Evolutionary conservation across 805 yeast genomes (phyloP).

Genomic region (Kodamaea restingae): DNA sequence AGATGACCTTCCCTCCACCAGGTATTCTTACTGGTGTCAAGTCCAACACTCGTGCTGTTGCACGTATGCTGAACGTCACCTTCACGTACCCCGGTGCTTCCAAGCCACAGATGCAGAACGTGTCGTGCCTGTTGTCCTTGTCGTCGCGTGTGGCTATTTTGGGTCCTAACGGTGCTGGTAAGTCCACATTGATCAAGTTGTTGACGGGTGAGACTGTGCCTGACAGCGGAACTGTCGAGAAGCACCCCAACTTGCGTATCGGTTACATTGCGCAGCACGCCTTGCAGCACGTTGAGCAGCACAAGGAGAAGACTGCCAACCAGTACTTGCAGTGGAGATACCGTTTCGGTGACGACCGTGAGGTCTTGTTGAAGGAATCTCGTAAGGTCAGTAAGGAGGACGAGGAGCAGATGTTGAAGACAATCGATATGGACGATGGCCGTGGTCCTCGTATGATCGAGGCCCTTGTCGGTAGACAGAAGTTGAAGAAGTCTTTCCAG

Average conservation of each 20-base stretch:
- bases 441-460: constrained; percentile 85
- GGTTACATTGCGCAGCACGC: constrained; percentile 99
- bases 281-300: constrained; percentile 93
- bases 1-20: constrained; percentile 98
- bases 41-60: constrained; percentile 91
- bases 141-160: constrained; percentile 96
- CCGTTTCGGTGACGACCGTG: constrained; percentile 96
- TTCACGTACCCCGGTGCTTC: constrained; percentile 87
- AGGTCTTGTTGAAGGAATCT: constrained; percentile 87
- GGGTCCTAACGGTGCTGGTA: constrained; percentile 99
- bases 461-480: constrained; percentile 96
- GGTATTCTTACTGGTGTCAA: constrained; percentile 97
- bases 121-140: constrained; percentile 85
- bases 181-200: constrained; percentile 89
- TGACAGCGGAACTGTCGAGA: constrained; percentile 83
- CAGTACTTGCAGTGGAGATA: constrained; percentile 99
- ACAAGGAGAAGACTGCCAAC: constrained; percentile 95
- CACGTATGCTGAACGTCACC: constrained; percentile 78
- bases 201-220: constrained; percentile 92
- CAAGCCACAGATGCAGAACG: constrained; percentile 74
- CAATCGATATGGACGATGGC: constrained; percentile 79
- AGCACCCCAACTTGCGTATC: constrained; percentile 96
- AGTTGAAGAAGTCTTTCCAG: constrained; percentile 92
- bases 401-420: constrained; percentile 69
- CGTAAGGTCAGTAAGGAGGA: constrained; percentile 79